phyloP scores from a whole-genome alignment of 1,139 yeast species.

The Yamadazyma triangularis region DNA sequence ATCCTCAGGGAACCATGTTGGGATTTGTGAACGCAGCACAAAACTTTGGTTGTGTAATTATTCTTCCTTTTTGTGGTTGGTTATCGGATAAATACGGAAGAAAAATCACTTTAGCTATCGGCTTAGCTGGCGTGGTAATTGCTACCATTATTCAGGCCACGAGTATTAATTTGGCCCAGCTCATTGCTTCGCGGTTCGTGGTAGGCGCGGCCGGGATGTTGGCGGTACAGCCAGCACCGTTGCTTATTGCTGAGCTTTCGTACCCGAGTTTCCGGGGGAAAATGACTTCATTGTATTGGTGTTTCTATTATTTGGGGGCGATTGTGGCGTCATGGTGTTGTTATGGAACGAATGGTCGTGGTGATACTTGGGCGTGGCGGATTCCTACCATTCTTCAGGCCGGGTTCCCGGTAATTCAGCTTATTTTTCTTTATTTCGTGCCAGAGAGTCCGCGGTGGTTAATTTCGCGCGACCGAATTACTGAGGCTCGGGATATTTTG shows the following conservation, averaged over 20 bases:
- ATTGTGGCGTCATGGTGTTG: conserved; percentile 52
- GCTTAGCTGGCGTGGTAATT: conserved; percentile 52
- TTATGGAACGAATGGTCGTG: conserved; percentile 52
- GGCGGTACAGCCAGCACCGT: conserved; percentile 58
- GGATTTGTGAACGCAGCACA: conserved; percentile 19
- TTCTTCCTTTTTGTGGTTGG: conserved; percentile 18
- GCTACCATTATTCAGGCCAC: conserved; percentile 56
- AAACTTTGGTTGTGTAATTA: conserved; percentile 14
- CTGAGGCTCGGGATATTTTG: conserved; percentile 48
- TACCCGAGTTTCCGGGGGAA: conserved; percentile 56
- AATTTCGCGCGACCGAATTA: conserved; percentile 33
- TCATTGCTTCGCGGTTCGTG: conserved; percentile 54
- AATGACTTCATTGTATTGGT: conserved; percentile 53
- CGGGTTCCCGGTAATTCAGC: conserved; percentile 34
- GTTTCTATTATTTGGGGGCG: conserved; percentile 56
- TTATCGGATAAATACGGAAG: conserved; percentile 50
- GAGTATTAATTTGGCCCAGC: conserved; percentile 33
- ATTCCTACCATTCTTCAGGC: conserved; percentile 35
- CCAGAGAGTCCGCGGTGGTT: conserved; percentile 65
- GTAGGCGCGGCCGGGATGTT: conserved; percentile 58
- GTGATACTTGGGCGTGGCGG: conserved; percentile 49
- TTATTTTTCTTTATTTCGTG: conserved; percentile 35
- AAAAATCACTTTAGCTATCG: conserved; percentile 45
- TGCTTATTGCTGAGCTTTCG: conserved; percentile 56
- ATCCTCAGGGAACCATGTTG: conserved; percentile 17